Conservation (phyloP, 495 filamentous ascomycete species). For the Penicillium flavigenum region DNA sequence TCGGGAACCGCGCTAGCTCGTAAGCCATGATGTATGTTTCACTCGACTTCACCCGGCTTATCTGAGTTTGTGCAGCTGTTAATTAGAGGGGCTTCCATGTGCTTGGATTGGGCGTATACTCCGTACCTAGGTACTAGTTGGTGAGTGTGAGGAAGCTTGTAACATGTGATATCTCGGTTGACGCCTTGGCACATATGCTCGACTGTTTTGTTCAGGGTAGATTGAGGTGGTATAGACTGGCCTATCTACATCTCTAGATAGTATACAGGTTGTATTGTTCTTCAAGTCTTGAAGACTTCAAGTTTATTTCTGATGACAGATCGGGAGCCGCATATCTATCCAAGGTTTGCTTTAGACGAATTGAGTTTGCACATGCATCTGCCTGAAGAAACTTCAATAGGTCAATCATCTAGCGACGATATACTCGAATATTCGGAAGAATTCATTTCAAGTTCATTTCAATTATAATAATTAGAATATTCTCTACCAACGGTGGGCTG, state of each 20-base stretch:
- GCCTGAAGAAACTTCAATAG: background rate
- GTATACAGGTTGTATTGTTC: no score
- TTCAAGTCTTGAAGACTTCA: no score
- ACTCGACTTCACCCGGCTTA: background rate
- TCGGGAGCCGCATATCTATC: background rate
- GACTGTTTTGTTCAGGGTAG: background rate
- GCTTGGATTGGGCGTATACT: background rate
- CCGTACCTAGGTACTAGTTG: background rate
- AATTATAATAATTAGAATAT: background rate
- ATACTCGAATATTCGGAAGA: background rate
- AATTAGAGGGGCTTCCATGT: background rate
- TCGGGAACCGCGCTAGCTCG: background rate
- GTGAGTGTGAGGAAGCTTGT: background rate
- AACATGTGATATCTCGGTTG: background rate
- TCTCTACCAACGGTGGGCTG: background rate
- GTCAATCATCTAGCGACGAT: background rate
- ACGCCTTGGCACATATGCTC: background rate
- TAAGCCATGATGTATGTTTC: constrained; percentile 1
- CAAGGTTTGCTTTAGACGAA: background rate
- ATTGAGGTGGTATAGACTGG: background rate
- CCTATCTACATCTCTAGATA: background rate
- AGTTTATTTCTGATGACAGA: no score
- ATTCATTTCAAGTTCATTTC: background rate
- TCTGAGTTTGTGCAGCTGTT: background rate
- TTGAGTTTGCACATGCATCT: background rate